Percentiles rank a stretch among this genome's conserved stretches.
phyloP scores from a whole-genome alignment of 2,329 filamentous ascomycete species.

The Metarhizium robertsii region DNA sequence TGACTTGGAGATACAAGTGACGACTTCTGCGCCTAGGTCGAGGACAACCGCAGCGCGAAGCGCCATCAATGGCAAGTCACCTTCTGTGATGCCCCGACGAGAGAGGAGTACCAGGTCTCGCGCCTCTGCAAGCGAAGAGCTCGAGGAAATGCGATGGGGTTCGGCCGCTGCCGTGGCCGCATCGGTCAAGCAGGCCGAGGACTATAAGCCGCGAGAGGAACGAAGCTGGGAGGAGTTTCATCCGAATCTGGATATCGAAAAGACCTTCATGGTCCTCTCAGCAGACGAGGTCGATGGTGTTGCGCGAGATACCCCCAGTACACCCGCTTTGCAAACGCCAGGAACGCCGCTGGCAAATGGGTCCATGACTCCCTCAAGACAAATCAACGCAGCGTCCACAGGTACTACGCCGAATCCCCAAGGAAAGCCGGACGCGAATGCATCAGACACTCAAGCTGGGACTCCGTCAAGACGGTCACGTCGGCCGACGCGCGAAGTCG shows the following conservation, averaged over 20 bases:
- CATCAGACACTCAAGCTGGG: conserved; percentile 19
- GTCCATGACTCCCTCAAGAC: conserved; percentile 36
- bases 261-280: conserved; percentile 65
- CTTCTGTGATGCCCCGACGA: conserved; percentile 41
- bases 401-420: conserved; percentile 33
- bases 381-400: conserved; percentile 32
- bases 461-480: conserved; percentile 27
- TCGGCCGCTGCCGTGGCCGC: conserved; percentile 85
- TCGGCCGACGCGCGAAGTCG: conserved; percentile 40
- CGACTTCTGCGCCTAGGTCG: conserved; percentile 29
- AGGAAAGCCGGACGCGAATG: conserved; percentile 19
- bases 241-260: conserved; percentile 84
- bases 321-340: conserved; percentile 22
- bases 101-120: conserved; percentile 49
- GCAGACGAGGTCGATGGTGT: conserved; percentile 80
- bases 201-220: conserved; percentile 95
- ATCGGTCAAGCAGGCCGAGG: conserved; percentile 81
- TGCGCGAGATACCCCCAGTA: conserved; percentile 28
- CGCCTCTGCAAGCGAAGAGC: conserved; percentile 39
- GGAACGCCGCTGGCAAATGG: conserved; percentile 25
- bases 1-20: conserved; percentile 47
- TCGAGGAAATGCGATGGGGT: conserved; percentile 63
- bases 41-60: conserved; percentile 34
- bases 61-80: conserved; percentile 25
- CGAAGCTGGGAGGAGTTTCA: conserved; percentile 97